Base-by-base conservation (phyloP, 2,329 filamentous ascomycete genomes). In the Sporothrix brunneoviolacea region DNA sequence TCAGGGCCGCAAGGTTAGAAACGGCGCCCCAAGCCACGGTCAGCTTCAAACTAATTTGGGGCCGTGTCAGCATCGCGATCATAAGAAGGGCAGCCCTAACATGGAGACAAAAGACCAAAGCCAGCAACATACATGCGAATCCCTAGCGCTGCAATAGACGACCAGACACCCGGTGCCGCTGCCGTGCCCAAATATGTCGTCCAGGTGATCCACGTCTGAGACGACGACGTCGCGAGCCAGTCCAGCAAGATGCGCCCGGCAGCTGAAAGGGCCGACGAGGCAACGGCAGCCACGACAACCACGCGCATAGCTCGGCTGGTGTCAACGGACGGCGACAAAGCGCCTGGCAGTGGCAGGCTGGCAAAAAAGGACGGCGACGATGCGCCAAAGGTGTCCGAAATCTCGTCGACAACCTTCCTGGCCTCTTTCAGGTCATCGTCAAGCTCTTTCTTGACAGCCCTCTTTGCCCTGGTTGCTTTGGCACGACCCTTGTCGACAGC, bases 11-110 rank as follows among this genome's bases (percentile, higher is more conserved):
- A 45, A 86, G 71, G 64, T 88, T 84, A 63, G 81, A 75, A 68
- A 49, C 75, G 38, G 82, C 73, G 59, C 78, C 79, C 88, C 89
- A 95, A 41, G 80, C 84, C 41, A 91, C 62, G 21, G 73, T 80
- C 48, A 95, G 73, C 64, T 90, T 83, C 41, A 82, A 65, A 64
- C 79, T 87, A 75, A 13, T 8, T 27, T 27, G 24, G 2, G 30
- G 3, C 4, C 7, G 1, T 15, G 48, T 54, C 13, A 54, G 48
- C n/a, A 35, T 15, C 8, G 7, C 16, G 2, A 8, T n/a, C 8
- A 8, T 8, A 21, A 9, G 36, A 9, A 4, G 15, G 2, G 10
- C n/a, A n/a, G n/a, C n/a, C n/a, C n/a, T n/a, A n/a, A n/a, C n/a
- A n/a, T n/a, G n/a, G n/a, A n/a, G n/a, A n/a, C n/a, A n/a, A n/a